Conservation (phyloP, 1,284 basidiomycete genomes). For the Sparassis latifolia region DNA sequence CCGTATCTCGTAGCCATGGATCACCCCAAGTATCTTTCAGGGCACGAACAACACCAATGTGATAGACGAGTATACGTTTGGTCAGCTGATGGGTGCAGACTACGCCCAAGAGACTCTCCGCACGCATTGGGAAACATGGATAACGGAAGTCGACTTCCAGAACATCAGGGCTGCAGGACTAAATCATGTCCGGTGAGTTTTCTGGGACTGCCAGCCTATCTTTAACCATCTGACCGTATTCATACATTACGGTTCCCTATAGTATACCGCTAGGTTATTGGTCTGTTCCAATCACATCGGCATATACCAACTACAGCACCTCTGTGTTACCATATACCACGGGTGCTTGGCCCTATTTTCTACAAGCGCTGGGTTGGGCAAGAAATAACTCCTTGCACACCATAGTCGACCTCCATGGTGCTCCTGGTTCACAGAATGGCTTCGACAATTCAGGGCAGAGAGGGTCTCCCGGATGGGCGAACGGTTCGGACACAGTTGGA, state of each 20-base stretch:
- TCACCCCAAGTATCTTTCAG: constrained; percentile 66
- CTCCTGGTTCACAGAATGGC: constrained; percentile 67
- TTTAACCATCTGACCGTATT: not conserved
- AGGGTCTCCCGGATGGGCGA: constrained; percentile 58
- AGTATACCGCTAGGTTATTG: constrained; percentile 73
- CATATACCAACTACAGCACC: constrained; percentile 43
- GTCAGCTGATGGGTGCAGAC: constrained; percentile 43
- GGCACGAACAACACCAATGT: constrained; percentile 54
- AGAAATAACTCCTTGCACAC: constrained; percentile 48
- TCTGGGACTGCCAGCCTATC: not conserved
- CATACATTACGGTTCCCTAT: constrained; percentile 8
- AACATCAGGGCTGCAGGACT: constrained; percentile 65
- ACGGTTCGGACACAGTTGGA: constrained; percentile 46
- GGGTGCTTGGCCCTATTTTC: constrained; percentile 65
- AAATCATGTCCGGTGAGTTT: constrained; percentile 64
- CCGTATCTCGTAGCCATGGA: constrained; percentile 52
- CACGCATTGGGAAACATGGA: constrained; percentile 69
- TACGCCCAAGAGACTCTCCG: constrained; percentile 43
- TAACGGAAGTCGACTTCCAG: constrained; percentile 63
- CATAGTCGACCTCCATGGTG: constrained; percentile 68
- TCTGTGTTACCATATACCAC: constrained; percentile 51
- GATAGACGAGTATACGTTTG: constrained; percentile 68
- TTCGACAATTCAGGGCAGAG: constrained; percentile 83
- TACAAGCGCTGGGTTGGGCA: constrained; percentile 63
- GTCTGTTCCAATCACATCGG: constrained; percentile 58